Evolutionary conservation across 1,139 yeast genomes (phyloP).

Genomic region (Starmera stellimalicola): DNA sequence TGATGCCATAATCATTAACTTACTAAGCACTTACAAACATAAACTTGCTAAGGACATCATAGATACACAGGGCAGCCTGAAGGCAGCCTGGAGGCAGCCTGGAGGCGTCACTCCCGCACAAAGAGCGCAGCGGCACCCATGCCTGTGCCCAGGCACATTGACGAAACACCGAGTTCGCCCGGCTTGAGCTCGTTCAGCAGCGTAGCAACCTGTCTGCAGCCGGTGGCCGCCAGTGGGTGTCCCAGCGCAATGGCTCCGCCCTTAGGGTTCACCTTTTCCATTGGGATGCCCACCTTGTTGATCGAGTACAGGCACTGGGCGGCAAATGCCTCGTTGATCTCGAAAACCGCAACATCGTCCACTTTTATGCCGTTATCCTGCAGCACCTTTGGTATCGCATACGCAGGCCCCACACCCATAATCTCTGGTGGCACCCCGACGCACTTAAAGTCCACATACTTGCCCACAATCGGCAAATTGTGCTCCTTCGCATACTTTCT

Average conservation of each 20-base stretch:
- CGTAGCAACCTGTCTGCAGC: slow-evolving; percentile 91
- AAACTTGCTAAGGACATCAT: no score
- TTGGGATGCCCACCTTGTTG: slow-evolving; percentile 54
- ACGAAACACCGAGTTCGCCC: slow-evolving; percentile 82
- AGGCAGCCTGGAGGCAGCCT: no score
- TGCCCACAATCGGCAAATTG: slow-evolving; percentile 55
- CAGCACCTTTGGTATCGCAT: slow-evolving; percentile 79
- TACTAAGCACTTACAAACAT: no score
- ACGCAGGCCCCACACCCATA: slow-evolving; percentile 96
- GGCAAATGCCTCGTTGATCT: slow-evolving; percentile 94
- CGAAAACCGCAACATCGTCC: slow-evolving; percentile 65
- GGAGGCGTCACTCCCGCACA: slow-evolving; percentile 57
- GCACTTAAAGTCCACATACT: slow-evolving; percentile 45
- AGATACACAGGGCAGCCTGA: no score
- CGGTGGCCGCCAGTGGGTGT: slow-evolving; percentile 93
- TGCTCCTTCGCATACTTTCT: slow-evolving; percentile 78
- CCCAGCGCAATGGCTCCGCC: slow-evolving; percentile 98
- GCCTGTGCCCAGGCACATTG: slow-evolving; percentile 98
- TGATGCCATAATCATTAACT: no score
- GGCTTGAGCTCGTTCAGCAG: slow-evolving; percentile 67
- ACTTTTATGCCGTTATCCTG: slow-evolving; percentile 52
- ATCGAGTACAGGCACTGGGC: slow-evolving; percentile 84
- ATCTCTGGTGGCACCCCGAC: slow-evolving; percentile 93
- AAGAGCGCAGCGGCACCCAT: slow-evolving; percentile 95
- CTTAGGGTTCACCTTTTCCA: slow-evolving; percentile 70